These are phyloP conservation scores for Malus hybrid DNA, from an alignment of 331 rosid genomes.

Conservation along the genomic window DNA sequence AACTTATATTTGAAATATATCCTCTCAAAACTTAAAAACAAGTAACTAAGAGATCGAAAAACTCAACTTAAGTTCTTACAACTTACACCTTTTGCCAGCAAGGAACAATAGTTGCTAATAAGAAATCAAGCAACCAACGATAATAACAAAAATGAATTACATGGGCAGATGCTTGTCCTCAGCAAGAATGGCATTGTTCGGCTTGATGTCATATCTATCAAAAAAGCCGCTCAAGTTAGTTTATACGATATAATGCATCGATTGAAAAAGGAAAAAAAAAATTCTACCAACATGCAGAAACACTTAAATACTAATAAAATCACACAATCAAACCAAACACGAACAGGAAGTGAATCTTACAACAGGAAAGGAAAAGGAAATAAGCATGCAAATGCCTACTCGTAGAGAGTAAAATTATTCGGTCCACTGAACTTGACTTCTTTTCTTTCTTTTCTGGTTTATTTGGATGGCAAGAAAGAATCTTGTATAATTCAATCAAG, in stretches of 20 bases:
- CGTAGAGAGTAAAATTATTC: too few relatives aligned
- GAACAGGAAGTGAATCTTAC: too few relatives aligned
- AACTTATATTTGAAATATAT: background rate
- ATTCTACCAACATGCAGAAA: background rate
- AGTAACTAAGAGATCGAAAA: background rate
- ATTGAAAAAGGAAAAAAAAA: background rate
- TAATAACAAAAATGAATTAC: constrained; percentile 23
- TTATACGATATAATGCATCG: background rate
- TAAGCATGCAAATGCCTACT: too few relatives aligned
- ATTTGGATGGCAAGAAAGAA: too few relatives aligned
- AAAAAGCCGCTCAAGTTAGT: background rate
- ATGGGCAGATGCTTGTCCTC: constrained; percentile 93
- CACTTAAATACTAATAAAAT: background rate
- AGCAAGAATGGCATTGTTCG: constrained; percentile 82
- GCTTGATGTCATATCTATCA: constrained; percentile 62
- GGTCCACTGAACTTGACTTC: too few relatives aligned
- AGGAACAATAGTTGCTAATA: background rate
- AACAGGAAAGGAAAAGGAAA: too few relatives aligned
- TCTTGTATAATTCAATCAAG: too few relatives aligned
- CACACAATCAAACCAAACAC: background rate
- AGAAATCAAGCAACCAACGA: background rate
- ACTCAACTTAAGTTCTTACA: background rate
- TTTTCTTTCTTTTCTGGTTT: too few relatives aligned
- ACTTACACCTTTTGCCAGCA: background rate
- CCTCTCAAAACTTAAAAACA: background rate